Conservation (phyloP, 257 asterid genomes). For the Jacaranda mimosifolia region DNA sequence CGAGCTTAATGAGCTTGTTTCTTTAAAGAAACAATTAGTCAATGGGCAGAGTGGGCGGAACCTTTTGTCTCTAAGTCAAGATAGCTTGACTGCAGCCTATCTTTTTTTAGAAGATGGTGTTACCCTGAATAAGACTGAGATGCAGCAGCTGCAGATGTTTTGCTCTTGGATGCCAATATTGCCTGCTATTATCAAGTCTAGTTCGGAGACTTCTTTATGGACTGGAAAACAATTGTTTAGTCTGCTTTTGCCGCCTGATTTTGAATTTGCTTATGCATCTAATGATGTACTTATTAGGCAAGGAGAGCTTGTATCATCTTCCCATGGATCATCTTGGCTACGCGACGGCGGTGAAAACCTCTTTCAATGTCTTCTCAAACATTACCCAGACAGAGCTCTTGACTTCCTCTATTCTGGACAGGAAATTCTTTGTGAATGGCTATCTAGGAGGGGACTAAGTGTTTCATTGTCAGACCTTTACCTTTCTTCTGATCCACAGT, state of each 20-base stretch:
- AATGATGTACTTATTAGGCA: conserved; percentile 60
- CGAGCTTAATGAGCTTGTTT: conserved; percentile 86
- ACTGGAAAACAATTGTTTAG: conserved; percentile 87
- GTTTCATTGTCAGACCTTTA: conserved; percentile 88
- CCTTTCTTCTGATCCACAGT: conserved; percentile 63
- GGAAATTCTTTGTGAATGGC: conserved; percentile 90
- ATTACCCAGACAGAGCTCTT: conserved; percentile 54
- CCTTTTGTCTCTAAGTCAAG: conserved; percentile 83
- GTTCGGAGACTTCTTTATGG: conserved; percentile 57
- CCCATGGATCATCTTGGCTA: conserved; percentile 78
- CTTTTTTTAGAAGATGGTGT: conserved; percentile 76
- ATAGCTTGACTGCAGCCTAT: conserved; percentile 90
- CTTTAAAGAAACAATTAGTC: conserved; percentile 65
- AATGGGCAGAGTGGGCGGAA: conserved; percentile 87
- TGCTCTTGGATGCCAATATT: conserved; percentile 47
- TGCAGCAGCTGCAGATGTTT: conserved; percentile 95
- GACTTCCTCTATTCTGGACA: conserved; percentile 67
- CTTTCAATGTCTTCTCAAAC: conserved; percentile 61
- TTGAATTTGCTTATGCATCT: conserved; percentile 56
- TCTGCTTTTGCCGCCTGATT: conserved; percentile 71
- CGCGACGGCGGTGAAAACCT: conserved; percentile 69
- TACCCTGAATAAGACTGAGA: conserved; percentile 58
- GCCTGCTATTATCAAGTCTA: conserved; percentile 63
- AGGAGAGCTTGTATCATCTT: conserved; percentile 74
- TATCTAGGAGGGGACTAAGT: conserved; percentile 78